Evolutionary conservation across 2,329 filamentous ascomycete species (phyloP).

Genomic region (Aspergillus carbonarius): DNA sequence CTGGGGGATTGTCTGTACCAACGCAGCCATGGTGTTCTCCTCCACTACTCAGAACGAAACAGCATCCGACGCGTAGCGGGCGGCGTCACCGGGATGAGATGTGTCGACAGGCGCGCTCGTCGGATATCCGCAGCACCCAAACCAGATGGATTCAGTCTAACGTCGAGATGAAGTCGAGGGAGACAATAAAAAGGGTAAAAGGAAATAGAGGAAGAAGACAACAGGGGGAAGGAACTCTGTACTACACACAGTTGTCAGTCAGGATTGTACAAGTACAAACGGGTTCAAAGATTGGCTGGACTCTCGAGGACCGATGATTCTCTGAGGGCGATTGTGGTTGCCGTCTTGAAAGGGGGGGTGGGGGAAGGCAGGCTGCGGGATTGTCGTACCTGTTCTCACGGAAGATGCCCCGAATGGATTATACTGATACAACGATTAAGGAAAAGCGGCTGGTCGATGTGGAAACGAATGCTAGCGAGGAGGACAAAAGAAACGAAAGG

Average conservation of each 20-base stretch:
- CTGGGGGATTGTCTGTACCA: slow-evolving; percentile 78
- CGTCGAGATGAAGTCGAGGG: slow-evolving; percentile 20
- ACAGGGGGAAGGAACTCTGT: slow-evolving; percentile 19
- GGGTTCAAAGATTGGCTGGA: slow-evolving; percentile 15
- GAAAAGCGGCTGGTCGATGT: slow-evolving; percentile 22
- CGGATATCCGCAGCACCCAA: slow-evolving; percentile 8
- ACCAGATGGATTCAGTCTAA: slow-evolving; percentile 12
- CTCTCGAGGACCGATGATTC: slow-evolving; percentile 9
- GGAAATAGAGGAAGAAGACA: slow-evolving; percentile 22
- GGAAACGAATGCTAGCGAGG: slow-evolving; percentile 25
- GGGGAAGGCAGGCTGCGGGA: slow-evolving; percentile 3
- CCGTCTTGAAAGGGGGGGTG: slow-evolving; percentile 6
- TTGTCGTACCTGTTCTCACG: slow-evolving; percentile 31
- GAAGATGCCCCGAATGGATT: slow-evolving; percentile 27
- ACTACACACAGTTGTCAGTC: slow-evolving; percentile 27
- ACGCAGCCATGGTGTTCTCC: slow-evolving; percentile 70
- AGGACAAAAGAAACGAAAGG: slow-evolving; percentile 26
- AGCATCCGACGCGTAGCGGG: slow-evolving; percentile 23
- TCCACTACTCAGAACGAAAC: slow-evolving; percentile 19
- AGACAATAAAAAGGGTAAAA: background rate
- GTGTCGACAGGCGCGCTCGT: slow-evolving; percentile 11
- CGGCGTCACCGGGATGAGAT: slow-evolving; percentile 16
- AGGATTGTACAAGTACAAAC: slow-evolving; percentile 19
- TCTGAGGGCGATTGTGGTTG: slow-evolving; percentile 5
- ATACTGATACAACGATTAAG: slow-evolving; percentile 35